Base-by-base conservation (phyloP, 257 asterid species). In the Penstemon davidsonii region DNA sequence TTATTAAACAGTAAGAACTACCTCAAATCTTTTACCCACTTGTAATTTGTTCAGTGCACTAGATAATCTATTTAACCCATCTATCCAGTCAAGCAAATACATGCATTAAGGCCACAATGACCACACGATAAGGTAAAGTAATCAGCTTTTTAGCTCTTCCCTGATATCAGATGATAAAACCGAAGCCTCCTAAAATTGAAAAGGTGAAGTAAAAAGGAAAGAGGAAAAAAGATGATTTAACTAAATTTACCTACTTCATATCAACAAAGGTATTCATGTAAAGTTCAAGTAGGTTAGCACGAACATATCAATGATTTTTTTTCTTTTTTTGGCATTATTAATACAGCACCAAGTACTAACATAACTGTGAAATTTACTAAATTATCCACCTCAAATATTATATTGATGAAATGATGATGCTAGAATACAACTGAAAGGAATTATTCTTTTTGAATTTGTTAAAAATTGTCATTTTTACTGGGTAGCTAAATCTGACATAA, bases 301-400 rank as follows among this genome's bases (percentile, higher is more conserved):
- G 25, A 62, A n/a, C 57, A 49, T 41, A 50, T 45, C 46, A 44
- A 45, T 33, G 7, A 25, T 25, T 25, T 25, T 0, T 19, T 38
- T 55, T 66, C 33, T 43, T 18, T 15, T 56, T 18, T 8, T 54
- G 42, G 51, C 55, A 67, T 45, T 62, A 12, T 52, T 2, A 44
- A 53, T 45, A 56, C 63, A 68, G 51, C 46, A 62, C 39, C 62
- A 53, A 41, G 25, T 47, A 60, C 58, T 45, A 43, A 51, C 60
- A 6, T 8, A 50, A 67, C 53, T 41, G n/a, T 38, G 57, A 55
- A n/a, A 62, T 11, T 19, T 7, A 49, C 8, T 40, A 33, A 38
- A 45, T n/a, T n/a, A 56, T 53, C 58, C 66, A 60, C 37, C 37
- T 13, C 42, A 63, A 60, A 66, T 25, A 47, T 41, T 38, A 64